Conservation (phyloP, 2,329 filamentous ascomycete species). For the Colletotrichum theobromicola region DNA sequence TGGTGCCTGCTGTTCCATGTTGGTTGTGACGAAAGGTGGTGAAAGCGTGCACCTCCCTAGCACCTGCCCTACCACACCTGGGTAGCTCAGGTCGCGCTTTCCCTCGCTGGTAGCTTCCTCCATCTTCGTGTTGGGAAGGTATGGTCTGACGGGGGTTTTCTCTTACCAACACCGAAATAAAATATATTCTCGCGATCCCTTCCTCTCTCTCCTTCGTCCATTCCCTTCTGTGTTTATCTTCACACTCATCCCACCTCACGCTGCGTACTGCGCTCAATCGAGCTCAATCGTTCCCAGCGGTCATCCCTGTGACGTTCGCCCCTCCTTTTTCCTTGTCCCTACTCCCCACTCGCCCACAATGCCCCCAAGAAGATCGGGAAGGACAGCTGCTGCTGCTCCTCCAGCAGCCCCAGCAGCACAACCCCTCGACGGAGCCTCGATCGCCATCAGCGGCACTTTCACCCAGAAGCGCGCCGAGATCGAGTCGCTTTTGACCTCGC, state of each 20-base stretch:
- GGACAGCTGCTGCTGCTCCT: background rate
- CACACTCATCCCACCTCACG: background rate
- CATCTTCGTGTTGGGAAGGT: background rate
- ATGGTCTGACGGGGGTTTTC: background rate
- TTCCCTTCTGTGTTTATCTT: background rate
- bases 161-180: background rate
- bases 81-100: background rate
- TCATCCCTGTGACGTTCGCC: background rate
- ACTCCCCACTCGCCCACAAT: conserved; percentile 7
- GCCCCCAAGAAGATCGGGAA: conserved; percentile 16
- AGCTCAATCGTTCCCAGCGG: background rate
- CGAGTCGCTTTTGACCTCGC: conserved; percentile 47
- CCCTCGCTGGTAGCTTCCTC: background rate
- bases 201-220: background rate
- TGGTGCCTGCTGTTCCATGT: conserved; percentile 9
- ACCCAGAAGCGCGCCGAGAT: conserved; percentile 54
- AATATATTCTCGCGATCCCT: background rate
- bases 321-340: background rate
- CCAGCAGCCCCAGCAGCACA: background rate
- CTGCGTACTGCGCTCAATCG: background rate
- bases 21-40: background rate
- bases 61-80: background rate
- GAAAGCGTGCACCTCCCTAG: background rate
- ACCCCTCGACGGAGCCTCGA: conserved; percentile 51
- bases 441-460: conserved; percentile 68